Evolutionary conservation across 257 asterid species (phyloP), one percentile per base, ranked within the genome.

Genomic region (Anisodus acutangulus): DNA sequence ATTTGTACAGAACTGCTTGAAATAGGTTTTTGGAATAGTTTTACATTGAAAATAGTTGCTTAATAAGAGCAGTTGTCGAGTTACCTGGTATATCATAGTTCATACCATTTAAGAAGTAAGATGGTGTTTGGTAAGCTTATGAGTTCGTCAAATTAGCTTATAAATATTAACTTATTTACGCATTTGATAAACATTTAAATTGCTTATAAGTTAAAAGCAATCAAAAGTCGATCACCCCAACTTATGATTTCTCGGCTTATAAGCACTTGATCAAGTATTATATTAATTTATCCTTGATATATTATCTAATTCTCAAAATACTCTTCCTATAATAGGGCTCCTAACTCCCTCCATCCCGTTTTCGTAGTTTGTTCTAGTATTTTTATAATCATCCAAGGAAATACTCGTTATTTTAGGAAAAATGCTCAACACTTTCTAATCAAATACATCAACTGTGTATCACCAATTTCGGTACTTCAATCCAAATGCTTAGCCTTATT

Each of bases 1-100:
- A 71, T 54, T 54, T 91, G 92, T 90, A 87, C 89, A 89, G 93
- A 74, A 83, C 41, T 81, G n/a, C 81, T 68, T 69, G 45, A 79
- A 79, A 79, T 63, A 53, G 82, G 83, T 37, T 26, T 41, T 78
- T 12, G 80, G 26, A 86, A 80, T 53, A 19, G 68, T 60, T 82
- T 68, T 15, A 39, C 51, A 17, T 54, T 45, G 43, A 64, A 37
- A 78, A 13, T 79, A 51, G 80, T 69, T 49, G 39, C 17, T 64
- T 63, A 53, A 35, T 22, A 64, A 59, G 17, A 84, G 31, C 37
- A 6, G 51, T 53, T 22, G 37, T 49, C 13, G n/a, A 15, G 71
- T 81, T 39, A 39, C 43, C 4, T 83, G 59, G 37, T 71, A 45
- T 45, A 43, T 43, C 58, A 45, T 71, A 9, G 58, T n/a, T 47